Conservation (phyloP, 1,284 basidiomycete species). For the Anthracocystis setariae region DNA sequence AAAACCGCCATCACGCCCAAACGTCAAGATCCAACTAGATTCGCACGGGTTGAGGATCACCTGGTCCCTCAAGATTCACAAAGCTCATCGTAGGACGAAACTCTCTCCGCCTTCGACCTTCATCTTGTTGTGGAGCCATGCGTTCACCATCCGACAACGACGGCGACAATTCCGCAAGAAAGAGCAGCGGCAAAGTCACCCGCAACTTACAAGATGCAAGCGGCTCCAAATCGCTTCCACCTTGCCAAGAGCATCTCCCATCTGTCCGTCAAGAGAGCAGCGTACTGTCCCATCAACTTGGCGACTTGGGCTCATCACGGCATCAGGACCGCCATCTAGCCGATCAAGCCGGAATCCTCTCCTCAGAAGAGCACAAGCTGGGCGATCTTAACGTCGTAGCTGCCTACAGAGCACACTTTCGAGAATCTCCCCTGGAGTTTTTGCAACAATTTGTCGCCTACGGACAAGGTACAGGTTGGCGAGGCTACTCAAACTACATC, state of each 20-base stretch:
- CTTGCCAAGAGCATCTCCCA: conserved; percentile 19
- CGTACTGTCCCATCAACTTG: conserved; percentile 27
- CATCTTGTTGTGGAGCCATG: background rate
- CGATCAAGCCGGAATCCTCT: conserved; percentile 30
- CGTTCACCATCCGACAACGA: background rate
- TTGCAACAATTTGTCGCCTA: conserved; percentile 60
- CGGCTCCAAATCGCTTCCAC: conserved; percentile 19
- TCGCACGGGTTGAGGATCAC: no score
- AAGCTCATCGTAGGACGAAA: no score
- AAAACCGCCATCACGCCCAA: no score
- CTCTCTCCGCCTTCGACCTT: no score
- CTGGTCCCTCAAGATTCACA: no score
- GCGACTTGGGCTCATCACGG: conserved; percentile 35
- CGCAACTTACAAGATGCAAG: conserved; percentile 4
- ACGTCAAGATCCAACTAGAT: no score
- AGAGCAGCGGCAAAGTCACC: background rate
- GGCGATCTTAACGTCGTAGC: conserved; percentile 62
- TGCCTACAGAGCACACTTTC: conserved; percentile 61
- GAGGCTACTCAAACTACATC: conserved; percentile 62
- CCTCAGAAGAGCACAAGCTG: conserved; percentile 43
- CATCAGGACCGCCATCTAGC: conserved; percentile 26
- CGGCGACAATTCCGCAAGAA: background rate
- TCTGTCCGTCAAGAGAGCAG: conserved; percentile 9
- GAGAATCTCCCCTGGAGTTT: conserved; percentile 60
- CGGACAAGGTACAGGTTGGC: conserved; percentile 60